Conservation (phyloP, 2,329 filamentous ascomycete genomes). For the Colletotrichum sp. region DNA sequence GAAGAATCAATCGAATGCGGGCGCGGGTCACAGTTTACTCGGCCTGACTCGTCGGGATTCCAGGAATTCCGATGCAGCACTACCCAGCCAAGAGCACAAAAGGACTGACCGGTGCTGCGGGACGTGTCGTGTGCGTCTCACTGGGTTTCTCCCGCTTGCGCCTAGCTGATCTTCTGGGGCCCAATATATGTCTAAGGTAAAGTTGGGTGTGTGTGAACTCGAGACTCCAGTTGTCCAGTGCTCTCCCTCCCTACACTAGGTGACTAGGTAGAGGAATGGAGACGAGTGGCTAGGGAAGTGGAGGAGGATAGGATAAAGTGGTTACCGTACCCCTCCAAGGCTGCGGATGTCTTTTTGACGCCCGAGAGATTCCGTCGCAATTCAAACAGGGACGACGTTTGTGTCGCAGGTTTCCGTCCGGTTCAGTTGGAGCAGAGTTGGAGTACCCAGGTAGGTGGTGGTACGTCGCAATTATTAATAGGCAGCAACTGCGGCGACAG, state of each 20-base stretch:
- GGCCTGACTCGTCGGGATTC: slow-evolving; percentile 11
- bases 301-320: background rate
- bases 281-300: background rate
- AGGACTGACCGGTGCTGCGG: background rate
- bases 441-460: background rate
- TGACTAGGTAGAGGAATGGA: background rate
- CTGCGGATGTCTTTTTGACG: background rate
- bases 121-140: background rate
- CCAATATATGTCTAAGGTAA: background rate
- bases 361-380: background rate
- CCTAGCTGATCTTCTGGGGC: background rate
- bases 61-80: slow-evolving; percentile 2
- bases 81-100: background rate
- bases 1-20: background rate
- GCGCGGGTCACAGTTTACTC: background rate
- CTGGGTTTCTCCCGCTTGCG: background rate
- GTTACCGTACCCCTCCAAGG: background rate
- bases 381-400: background rate
- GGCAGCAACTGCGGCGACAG: background rate
- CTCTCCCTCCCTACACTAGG: background rate
- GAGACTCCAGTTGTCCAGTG: background rate
- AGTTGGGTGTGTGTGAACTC: background rate
- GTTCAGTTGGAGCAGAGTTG: background rate
- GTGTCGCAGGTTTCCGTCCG: background rate
- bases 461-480: background rate